These are phyloP conservation scores for Mortierella sp. DNA, from an alignment of 371 early-diverging fungal genomes.

Conservation along the genomic window DNA sequence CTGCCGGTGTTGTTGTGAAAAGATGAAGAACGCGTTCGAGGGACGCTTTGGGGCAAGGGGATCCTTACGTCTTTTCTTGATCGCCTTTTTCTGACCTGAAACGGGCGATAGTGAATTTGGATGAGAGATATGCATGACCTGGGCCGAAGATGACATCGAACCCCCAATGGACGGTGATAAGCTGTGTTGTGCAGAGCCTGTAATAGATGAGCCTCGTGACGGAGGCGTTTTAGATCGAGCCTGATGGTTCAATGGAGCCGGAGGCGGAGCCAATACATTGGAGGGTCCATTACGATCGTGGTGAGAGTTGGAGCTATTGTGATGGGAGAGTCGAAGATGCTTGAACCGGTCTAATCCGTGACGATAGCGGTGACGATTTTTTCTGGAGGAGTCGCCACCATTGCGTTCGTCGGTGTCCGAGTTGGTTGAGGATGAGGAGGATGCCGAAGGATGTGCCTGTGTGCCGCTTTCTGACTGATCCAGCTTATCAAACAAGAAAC, in stretches of 20 bases:
- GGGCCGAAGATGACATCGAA: background rate
- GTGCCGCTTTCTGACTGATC: slow-evolving; percentile 25
- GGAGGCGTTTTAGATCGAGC: slow-evolving; percentile 32
- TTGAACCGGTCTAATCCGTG: slow-evolving; percentile 12
- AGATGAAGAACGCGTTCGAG: slow-evolving; percentile 78
- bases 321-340: slow-evolving; percentile 14
- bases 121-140: slow-evolving; percentile 4
- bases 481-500: slow-evolving; percentile 44
- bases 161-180: slow-evolving; percentile 10
- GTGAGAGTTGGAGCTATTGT: background rate
- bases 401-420: slow-evolving; percentile 29
- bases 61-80: slow-evolving; percentile 62
- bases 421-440: slow-evolving; percentile 28
- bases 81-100: slow-evolving; percentile 18
- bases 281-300: slow-evolving; percentile 17
- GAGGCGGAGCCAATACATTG: slow-evolving; percentile 1
- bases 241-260: background rate
- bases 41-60: slow-evolving; percentile 80
- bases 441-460: slow-evolving; percentile 14
- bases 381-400: slow-evolving; percentile 15
- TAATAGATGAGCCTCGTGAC: slow-evolving; percentile 25
- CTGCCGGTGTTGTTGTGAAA: slow-evolving; percentile 70
- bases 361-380: slow-evolving; percentile 8
- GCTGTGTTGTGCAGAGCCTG: slow-evolving; percentile 6
- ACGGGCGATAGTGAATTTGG: slow-evolving; percentile 9